Conservation (phyloP, 495 filamentous ascomycete genomes). For the Aspergillus nanangensis region DNA sequence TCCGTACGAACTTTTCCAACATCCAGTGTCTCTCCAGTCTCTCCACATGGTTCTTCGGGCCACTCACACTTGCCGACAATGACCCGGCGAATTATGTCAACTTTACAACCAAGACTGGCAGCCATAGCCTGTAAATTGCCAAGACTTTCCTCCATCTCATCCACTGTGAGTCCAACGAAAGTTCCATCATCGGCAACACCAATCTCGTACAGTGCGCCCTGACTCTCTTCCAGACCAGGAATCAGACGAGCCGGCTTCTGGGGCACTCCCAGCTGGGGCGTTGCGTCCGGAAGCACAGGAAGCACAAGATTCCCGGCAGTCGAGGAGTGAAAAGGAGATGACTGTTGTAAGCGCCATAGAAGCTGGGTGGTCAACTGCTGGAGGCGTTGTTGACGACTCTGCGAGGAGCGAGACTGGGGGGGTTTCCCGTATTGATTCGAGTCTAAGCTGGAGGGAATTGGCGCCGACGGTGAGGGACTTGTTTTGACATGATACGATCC, state of each 20-base stretch:
- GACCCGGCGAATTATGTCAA: constrained; percentile 81
- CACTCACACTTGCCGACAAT: constrained; percentile 84
- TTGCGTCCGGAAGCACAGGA: constrained; percentile 65
- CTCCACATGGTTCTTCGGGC: constrained; percentile 38
- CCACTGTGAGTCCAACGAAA: constrained; percentile 81
- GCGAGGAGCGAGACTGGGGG: constrained; percentile 25
- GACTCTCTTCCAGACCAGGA: constrained; percentile 85
- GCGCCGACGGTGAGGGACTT: constrained; percentile 15
- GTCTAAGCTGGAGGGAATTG: constrained; percentile 23
- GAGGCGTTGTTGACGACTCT: constrained; percentile 72
- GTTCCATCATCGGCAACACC: constrained; percentile 93
- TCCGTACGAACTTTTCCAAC: constrained; percentile 23
- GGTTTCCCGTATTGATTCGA: constrained; percentile 18
- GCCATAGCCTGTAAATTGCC: constrained; percentile 84
- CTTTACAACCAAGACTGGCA: constrained; percentile 79
- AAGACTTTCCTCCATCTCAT: constrained; percentile 89
- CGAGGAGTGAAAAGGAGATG: constrained; percentile 80
- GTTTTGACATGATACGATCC: constrained; percentile 56
- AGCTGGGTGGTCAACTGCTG: constrained; percentile 93
- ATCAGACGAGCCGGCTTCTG: constrained; percentile 59
- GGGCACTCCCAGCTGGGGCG: constrained; percentile 46
- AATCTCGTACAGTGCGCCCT: constrained; percentile 93
- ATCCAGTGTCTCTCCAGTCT: constrained; percentile 16
- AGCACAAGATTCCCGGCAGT: constrained; percentile 66
- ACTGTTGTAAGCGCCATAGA: constrained; percentile 92